Evolutionary conservation across 2,329 filamentous ascomycete species (phyloP).

Genomic region (Pyrenophora tritici-repentis): DNA sequence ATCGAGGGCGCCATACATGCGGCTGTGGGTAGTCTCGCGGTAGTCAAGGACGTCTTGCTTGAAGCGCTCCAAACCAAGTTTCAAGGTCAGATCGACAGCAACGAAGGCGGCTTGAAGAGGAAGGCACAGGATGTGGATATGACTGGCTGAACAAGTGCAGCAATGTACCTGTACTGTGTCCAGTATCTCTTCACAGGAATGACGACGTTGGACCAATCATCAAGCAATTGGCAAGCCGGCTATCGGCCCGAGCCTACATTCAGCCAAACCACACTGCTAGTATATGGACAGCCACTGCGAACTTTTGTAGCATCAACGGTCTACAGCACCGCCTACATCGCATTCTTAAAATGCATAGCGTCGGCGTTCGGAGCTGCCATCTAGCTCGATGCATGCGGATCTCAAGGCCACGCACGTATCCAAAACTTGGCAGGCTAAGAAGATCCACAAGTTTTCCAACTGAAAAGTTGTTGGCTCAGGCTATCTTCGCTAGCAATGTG

Average conservation of each 20-base stretch:
- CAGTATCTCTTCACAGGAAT: neutral
- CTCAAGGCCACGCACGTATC: neutral
- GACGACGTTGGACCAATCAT: neutral
- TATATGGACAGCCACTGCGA: neutral
- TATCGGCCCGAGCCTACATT: neutral
- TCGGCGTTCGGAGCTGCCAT: constrained; percentile 1
- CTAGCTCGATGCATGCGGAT: constrained; percentile 4
- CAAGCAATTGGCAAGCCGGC: neutral
- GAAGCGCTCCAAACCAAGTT: constrained; percentile 52
- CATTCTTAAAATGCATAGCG: constrained; percentile 4
- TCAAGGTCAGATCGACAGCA: constrained; percentile 22
- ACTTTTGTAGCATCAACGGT: neutral
- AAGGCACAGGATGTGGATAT: constrained; percentile 42
- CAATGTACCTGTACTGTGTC: neutral
- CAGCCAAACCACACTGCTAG: neutral
- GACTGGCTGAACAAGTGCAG: constrained; percentile 30
- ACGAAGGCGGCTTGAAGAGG: constrained; percentile 29
- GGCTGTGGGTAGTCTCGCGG: constrained; percentile 62
- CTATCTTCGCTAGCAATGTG: constrained; percentile 2
- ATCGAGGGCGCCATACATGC: constrained; percentile 68
- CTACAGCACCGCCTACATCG: neutral
- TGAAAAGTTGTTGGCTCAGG: constrained; percentile 4
- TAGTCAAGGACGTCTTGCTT: constrained; percentile 65
- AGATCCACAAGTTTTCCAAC: constrained; percentile 2
- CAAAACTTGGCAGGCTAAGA: constrained; percentile 3